Evolutionary conservation across 257 asterid genomes (phyloP), one percentile per base, ranked within the genome.

Genomic region (Eustoma russellianum): DNA sequence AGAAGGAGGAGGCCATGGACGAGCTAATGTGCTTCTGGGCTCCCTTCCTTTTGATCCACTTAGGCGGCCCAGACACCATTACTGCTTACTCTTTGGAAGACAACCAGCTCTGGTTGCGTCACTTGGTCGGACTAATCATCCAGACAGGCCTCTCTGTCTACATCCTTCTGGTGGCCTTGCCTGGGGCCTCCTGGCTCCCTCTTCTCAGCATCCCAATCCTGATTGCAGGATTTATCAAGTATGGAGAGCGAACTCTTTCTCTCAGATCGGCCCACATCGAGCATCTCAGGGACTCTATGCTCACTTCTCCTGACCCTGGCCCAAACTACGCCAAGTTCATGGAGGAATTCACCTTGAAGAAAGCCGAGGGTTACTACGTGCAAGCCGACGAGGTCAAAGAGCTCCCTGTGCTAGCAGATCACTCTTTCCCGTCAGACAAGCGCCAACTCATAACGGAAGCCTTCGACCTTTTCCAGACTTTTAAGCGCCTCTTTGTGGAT

Each of bases 51-150:
- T 50, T 76, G 62, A 59, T 76, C 17, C 86, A 79, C 47, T 66
- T 79, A n/a, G 86, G 83, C 2, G 86, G 83, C 38, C 80, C 86
- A 24, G 86, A 79, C 47, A 76, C 83, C 41, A 79, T 79, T 33
- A 79, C 86, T 0, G 86, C 83, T 1, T 79, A 79, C 56, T 59
- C 86, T 6, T 69, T 73, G 15, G 83, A 79, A 50, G 86, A 79
- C 57, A 79, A 79, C 45, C 80, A 73, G 69, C 83, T 79, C 4
- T 79, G 83, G 86, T 35, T 70, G 14, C 65, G 86, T 79, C 81
- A 70, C 67, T 58, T 73, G 61, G 69, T 68, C 46, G 79, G 62
- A 8, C 50, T 79, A 40, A 54, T 65, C 52, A 60, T 73, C 43
- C 86, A 76, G 59, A 53, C 75, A 33, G 77, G 64, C 7, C 58